Conservation (phyloP, 768 basidiomycete species). For the Goffeauzyma gilvescens region DNA sequence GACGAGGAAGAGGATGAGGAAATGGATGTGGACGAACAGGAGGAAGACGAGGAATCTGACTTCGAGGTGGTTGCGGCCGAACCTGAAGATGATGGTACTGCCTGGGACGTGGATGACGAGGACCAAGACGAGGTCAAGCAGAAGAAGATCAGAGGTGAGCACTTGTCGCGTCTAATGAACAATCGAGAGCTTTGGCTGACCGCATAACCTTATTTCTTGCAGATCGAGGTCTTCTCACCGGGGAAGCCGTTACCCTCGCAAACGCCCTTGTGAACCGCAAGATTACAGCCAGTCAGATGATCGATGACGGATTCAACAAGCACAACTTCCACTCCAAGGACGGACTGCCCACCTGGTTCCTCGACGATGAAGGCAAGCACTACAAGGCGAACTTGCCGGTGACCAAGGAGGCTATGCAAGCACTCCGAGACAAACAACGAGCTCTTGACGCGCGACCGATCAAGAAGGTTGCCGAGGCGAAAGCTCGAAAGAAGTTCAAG, state of each 20-base stretch:
- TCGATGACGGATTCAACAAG: conserved; percentile 90
- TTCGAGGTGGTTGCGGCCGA: conserved; percentile 60
- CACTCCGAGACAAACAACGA: conserved; percentile 70
- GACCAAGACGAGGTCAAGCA: conserved; percentile 52
- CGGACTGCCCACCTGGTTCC: conserved; percentile 81
- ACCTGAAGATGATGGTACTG: conserved; percentile 40
- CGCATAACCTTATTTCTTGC: not conserved
- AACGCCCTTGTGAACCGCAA: conserved; percentile 77
- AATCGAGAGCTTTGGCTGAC: not conserved
- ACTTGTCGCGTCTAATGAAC: not conserved
- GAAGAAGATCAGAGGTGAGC: conserved; percentile 48
- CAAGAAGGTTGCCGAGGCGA: conserved; percentile 97
- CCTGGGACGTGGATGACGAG: conserved; percentile 67
- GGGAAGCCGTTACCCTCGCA: conserved; percentile 78
- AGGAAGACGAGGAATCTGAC: conserved; percentile 32
- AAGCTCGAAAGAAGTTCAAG: conserved; percentile 86
- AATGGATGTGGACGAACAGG: conserved; percentile 22
- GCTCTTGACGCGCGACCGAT: conserved; percentile 91
- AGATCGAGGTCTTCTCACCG: conserved; percentile 69
- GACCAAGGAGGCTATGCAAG: conserved; percentile 80
- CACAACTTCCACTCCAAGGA: conserved; percentile 84
- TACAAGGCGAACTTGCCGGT: conserved; percentile 92
- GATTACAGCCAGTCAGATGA: conserved; percentile 66
- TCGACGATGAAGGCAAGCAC: conserved; percentile 82
- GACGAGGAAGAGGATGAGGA: conserved; percentile 22